Percentiles rank a stretch among this genome's conserved stretches.
phyloP scores from a whole-genome alignment of 163 green algal genomes.

The Volvox carteri region DNA sequence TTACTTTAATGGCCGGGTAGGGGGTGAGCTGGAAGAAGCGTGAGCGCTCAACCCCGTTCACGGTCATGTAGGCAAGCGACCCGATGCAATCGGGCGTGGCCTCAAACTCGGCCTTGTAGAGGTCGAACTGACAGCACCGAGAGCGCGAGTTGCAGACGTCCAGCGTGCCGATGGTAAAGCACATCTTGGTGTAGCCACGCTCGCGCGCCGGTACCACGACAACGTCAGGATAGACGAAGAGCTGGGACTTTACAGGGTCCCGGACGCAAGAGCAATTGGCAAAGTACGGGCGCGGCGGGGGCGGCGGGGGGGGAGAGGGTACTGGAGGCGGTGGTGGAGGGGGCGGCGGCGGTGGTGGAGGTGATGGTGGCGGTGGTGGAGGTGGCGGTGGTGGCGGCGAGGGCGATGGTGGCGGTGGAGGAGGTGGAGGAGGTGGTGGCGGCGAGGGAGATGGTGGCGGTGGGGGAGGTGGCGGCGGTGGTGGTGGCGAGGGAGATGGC shows the following conservation, averaged over 20 bases:
- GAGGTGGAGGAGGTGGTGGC: background rate
- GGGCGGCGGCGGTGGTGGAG: background rate
- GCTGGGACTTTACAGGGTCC: background rate
- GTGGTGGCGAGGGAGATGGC: background rate
- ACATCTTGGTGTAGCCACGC: background rate
- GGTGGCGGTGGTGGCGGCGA: background rate
- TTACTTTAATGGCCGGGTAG: constrained; percentile 6
- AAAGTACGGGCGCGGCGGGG: background rate
- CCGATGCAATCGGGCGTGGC: background rate
- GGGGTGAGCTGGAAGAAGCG: background rate
- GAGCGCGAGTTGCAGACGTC: background rate
- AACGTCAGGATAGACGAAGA: background rate
- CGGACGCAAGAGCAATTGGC: constrained; percentile 40
- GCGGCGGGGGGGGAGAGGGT: background rate
- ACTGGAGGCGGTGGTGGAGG: background rate
- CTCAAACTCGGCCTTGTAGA: constrained; percentile 19
- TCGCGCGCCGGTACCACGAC: background rate
- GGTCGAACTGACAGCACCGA: background rate
- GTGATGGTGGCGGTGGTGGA: background rate
- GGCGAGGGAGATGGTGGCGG: background rate
- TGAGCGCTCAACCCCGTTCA: background rate
- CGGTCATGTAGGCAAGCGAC: background rate
- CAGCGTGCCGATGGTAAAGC: background rate
- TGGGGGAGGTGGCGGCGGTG: background rate
- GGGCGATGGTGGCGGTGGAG: background rate